A percentile compares a stretch with the other conserved stretches of the same genome.
These are phyloP conservation scores for Xylariaceae sp. DNA, from an alignment of 2,329 filamentous ascomycete species.

Conservation along the genomic window DNA sequence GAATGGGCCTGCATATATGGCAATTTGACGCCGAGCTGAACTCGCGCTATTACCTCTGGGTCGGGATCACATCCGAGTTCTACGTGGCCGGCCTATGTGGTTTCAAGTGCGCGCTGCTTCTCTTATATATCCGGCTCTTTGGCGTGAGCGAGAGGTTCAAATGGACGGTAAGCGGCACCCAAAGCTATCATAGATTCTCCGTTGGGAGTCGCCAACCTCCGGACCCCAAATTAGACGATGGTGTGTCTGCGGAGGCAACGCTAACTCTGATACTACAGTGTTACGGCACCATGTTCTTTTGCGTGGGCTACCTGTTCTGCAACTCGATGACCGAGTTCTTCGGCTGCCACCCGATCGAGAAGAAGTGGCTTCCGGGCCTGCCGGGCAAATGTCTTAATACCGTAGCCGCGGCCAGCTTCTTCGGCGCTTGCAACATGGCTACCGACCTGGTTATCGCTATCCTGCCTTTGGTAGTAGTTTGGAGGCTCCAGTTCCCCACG, in stretches of 20 bases:
- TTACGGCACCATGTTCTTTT: constrained; percentile 32
- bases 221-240: background rate
- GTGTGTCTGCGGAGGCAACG: background rate
- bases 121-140: constrained; percentile 30
- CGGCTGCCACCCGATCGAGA: constrained; percentile 28
- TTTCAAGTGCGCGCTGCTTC: constrained; percentile 27
- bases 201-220: background rate
- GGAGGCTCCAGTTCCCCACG: constrained; percentile 25
- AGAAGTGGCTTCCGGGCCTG: constrained; percentile 26
- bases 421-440: constrained; percentile 28
- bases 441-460: constrained; percentile 29
- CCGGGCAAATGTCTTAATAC: constrained; percentile 27
- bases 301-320: constrained; percentile 61
- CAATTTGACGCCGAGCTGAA: constrained; percentile 27
- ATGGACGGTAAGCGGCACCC: background rate
- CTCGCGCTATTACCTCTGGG: constrained; percentile 28
- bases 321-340: constrained; percentile 48
- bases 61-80: constrained; percentile 31
- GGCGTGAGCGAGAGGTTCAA: constrained; percentile 24
- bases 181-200: no score
- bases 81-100: constrained; percentile 25
- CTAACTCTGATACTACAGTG: constrained; percentile 1
- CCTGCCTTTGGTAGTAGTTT: constrained; percentile 29
- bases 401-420: constrained; percentile 16
- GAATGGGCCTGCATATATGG: constrained; percentile 31